Conservation (phyloP, 768 basidiomycete species). For the Pleurotus sapidus region DNA sequence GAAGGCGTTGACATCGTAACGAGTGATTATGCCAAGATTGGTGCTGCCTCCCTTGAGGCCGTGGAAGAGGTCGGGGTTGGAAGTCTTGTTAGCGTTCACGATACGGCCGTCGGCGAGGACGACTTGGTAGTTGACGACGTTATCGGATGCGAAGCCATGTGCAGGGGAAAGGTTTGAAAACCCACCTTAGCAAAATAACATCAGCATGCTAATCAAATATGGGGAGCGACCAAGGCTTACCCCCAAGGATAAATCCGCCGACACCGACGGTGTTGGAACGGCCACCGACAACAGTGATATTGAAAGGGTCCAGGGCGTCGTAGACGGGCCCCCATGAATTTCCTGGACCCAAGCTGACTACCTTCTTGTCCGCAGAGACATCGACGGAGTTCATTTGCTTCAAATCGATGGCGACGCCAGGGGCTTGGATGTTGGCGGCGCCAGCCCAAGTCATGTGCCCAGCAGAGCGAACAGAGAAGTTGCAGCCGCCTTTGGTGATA, state of each 20-base stretch:
- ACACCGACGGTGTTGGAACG: constrained; percentile 12
- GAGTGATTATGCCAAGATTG: constrained; percentile 17
- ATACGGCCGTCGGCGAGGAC: constrained; percentile 14
- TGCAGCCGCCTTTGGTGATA: neutral
- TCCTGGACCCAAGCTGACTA: constrained; percentile 10
- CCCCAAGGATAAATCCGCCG: constrained; percentile 13
- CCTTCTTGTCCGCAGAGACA: constrained; percentile 5
- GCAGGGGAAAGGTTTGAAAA: constrained; percentile 12
- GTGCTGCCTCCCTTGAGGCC: constrained; percentile 15
- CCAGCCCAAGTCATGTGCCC: constrained; percentile 12
- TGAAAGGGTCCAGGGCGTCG: constrained; percentile 4
- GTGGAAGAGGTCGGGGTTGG: constrained; percentile 13
- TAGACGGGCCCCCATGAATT: constrained; percentile 10
- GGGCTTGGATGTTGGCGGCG: constrained; percentile 9
- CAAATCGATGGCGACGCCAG: constrained; percentile 12
- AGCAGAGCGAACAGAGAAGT: constrained; percentile 6
- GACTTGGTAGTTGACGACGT: constrained; percentile 12
- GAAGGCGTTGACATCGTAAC: constrained; percentile 13
- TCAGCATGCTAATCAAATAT: neutral
- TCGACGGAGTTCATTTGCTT: neutral
- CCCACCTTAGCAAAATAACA: constrained; percentile 8
- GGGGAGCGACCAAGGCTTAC: neutral
- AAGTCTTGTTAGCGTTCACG: constrained; percentile 1
- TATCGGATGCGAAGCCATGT: constrained; percentile 12
- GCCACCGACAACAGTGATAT: constrained; percentile 10